Conservation (phyloP, 441 rosid species). For the Populus trichocarpa region DNA sequence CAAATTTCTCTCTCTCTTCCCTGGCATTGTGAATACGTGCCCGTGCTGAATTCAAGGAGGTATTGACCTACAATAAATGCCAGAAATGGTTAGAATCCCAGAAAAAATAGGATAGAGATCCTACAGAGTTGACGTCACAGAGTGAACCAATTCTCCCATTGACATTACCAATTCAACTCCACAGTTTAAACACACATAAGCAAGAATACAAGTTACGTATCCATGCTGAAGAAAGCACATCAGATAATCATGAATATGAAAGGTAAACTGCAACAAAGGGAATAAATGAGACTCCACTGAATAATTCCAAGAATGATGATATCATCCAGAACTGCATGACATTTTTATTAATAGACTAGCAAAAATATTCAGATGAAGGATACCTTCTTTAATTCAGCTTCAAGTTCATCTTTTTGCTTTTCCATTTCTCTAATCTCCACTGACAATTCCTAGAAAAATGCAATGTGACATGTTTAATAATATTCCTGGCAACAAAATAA, state of each 20-base stretch:
- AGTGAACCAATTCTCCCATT: neutral
- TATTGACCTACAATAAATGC: slow-evolving; percentile 50
- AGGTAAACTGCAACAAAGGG: neutral
- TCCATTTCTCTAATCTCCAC: slow-evolving; percentile 61
- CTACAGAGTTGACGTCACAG: neutral
- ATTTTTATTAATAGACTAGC: neutral
- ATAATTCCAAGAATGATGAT: neutral
- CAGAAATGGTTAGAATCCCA: slow-evolving; percentile 14
- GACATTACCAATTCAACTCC: slow-evolving; percentile 1
- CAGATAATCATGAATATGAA: too few species aligned
- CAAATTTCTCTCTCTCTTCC: slow-evolving; percentile 91
- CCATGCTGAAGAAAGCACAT: too few species aligned
- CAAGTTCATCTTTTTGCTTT: slow-evolving; percentile 65
- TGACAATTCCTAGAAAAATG: slow-evolving; percentile 58
- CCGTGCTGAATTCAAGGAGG: slow-evolving; percentile 47
- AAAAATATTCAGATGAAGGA: neutral
- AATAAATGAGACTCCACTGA: neutral
- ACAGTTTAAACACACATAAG: neutral
- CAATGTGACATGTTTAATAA: slow-evolving; percentile 10
- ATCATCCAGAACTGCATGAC: neutral
- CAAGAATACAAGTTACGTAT: too few species aligned
- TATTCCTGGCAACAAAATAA: neutral
- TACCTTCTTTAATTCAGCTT: slow-evolving; percentile 71
- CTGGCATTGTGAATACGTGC: slow-evolving; percentile 68
- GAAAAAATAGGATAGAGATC: neutral